Evolutionary conservation across 768 basidiomycete species (phyloP).

Genomic region (Pisolithus marmoratus): DNA sequence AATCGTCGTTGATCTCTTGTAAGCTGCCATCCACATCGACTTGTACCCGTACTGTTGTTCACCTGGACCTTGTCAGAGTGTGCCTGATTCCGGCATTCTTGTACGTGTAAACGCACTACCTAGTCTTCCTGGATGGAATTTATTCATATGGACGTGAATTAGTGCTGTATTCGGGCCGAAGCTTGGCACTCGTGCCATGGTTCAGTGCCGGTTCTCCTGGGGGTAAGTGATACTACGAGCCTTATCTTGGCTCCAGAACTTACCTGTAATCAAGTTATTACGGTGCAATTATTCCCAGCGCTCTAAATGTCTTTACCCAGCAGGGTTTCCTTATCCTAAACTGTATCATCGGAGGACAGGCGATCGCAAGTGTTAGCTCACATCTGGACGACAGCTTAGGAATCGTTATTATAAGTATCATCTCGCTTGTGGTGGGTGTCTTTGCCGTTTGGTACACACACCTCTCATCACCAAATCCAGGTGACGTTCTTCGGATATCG

Average conservation of each 20-base stretch:
- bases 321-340: constrained; percentile 55
- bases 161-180: constrained; percentile 51
- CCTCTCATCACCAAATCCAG: constrained; percentile 19
- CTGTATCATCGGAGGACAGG: constrained; percentile 59
- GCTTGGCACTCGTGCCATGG: constrained; percentile 53
- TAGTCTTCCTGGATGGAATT: neutral
- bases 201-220: constrained; percentile 48
- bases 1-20: constrained; percentile 42
- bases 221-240: constrained; percentile 31
- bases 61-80: constrained; percentile 15
- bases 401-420: constrained; percentile 28
- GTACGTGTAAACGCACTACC: constrained; percentile 16
- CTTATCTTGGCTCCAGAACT: neutral
- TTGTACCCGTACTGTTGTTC: neutral
- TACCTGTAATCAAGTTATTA: constrained; percentile 29
- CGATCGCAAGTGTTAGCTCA: constrained; percentile 43
- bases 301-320: constrained; percentile 45
- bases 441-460: neutral
- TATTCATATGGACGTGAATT: neutral
- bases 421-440: constrained; percentile 23
- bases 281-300: constrained; percentile 35
- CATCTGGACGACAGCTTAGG: constrained; percentile 26
- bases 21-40: constrained; percentile 6
- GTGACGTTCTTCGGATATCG: constrained; percentile 62
- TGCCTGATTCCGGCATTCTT: constrained; percentile 35